Evolutionary conservation across 805 yeast genomes (phyloP).

Genomic region (Yamadazyma ubonensis): DNA sequence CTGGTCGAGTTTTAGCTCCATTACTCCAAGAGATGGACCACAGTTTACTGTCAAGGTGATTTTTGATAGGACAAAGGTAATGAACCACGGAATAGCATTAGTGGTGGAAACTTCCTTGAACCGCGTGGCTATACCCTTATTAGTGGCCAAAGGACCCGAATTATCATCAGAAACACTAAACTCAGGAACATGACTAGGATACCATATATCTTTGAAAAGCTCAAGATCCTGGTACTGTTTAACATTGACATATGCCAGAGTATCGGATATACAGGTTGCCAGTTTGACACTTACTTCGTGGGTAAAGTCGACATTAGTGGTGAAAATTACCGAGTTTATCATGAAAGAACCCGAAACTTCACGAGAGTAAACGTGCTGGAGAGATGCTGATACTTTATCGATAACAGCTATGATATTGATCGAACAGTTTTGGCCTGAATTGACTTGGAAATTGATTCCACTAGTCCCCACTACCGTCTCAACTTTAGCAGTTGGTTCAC

Average conservation of each 20-base stretch:
- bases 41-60: constrained; percentile 63
- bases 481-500: constrained; percentile 93
- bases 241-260: constrained; percentile 64
- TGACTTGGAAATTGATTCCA: constrained; percentile 59
- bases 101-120: constrained; percentile 60
- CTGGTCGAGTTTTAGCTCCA: constrained; percentile 53
- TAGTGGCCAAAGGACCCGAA: constrained; percentile 18
- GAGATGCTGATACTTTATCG: constrained; percentile 60
- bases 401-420: constrained; percentile 48
- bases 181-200: constrained; percentile 32
- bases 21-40: constrained; percentile 79
- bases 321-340: constrained; percentile 46
- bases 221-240: constrained; percentile 87
- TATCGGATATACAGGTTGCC: constrained; percentile 52
- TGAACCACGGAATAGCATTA: constrained; percentile 71
- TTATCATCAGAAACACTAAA: background rate
- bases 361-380: constrained; percentile 89
- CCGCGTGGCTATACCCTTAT: constrained; percentile 43
- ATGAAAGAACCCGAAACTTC: constrained; percentile 76
- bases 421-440: constrained; percentile 45
- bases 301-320: constrained; percentile 47
- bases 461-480: constrained; percentile 79
- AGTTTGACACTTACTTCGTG: constrained; percentile 44
- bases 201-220: constrained; percentile 81
- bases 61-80: constrained; percentile 55